Conservation (phyloP, 441 rosid genomes). For the Raphanus hybrid region DNA sequence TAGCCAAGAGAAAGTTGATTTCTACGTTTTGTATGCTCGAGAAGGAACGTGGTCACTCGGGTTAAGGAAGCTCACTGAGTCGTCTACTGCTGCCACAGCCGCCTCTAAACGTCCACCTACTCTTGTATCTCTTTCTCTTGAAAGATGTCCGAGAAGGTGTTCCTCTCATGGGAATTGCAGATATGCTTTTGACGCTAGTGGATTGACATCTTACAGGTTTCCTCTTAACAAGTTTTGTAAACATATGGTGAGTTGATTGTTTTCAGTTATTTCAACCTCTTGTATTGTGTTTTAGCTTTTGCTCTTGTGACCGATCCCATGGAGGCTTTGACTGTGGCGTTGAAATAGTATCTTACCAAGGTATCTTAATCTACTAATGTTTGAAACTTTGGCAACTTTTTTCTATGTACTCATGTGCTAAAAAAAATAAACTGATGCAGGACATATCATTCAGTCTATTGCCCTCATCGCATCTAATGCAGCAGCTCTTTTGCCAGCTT, state of each 20-base stretch:
- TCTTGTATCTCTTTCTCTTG: conserved; percentile 78
- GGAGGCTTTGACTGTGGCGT: conserved; percentile 97
- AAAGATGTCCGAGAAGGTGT: conserved; percentile 91
- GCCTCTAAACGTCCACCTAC: conserved; percentile 55
- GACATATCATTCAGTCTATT: conserved; percentile 77
- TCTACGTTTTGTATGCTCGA: conserved; percentile 75
- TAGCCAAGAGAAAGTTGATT: conserved; percentile 70
- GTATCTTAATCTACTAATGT: conserved; percentile 42
- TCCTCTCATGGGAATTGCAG: conserved; percentile 84
- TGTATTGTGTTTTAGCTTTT: conserved; percentile 66
- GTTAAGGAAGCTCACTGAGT: conserved; percentile 58
- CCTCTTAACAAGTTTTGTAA: conserved; percentile 7
- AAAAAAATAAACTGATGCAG: conserved; percentile 52
- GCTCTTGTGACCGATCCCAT: conserved; percentile 87
- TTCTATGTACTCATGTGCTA: conserved; percentile 35
- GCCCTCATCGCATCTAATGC: conserved; percentile 91
- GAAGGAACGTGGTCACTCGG: conserved; percentile 93
- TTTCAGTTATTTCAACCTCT: conserved; percentile 18
- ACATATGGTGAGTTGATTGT: conserved; percentile 8
- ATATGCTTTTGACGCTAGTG: conserved; percentile 86
- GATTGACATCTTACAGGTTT: conserved; percentile 89
- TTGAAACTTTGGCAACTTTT: conserved; percentile 26
- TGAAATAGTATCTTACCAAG: conserved; percentile 82
- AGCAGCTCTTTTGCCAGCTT: conserved; percentile 92
- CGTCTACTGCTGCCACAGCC: conserved; percentile 35